Conservation (phyloP, 257 asterid genomes). For the Petunia secreta region DNA sequence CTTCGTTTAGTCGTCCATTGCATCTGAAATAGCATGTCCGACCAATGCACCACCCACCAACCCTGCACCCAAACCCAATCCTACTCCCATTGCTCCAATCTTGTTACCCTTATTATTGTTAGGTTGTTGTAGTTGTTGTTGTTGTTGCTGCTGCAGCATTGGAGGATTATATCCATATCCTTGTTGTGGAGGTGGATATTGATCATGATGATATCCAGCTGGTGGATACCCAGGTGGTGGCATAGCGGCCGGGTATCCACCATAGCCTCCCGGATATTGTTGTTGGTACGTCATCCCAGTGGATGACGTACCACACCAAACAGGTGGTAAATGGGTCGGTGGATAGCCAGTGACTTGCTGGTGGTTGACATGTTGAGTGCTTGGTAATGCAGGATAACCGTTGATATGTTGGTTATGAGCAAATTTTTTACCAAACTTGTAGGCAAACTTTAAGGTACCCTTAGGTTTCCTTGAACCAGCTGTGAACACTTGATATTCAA, state of each 20-base stretch:
- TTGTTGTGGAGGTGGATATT: not conserved
- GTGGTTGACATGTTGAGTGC: not conserved
- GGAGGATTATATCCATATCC: not conserved
- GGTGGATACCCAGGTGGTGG: not conserved
- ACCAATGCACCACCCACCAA: not conserved
- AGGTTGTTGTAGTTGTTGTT: not conserved
- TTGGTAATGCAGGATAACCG: not conserved
- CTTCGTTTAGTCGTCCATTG: not conserved
- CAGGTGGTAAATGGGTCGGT: not conserved
- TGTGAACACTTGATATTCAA: constrained; percentile 23
- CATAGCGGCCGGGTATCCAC: not conserved
- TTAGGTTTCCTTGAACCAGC: constrained; percentile 21
- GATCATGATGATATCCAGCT: not conserved
- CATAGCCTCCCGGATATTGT: not conserved
- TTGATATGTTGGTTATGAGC: not conserved
- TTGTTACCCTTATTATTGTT: constrained; percentile 12
- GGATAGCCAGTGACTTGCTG: constrained; percentile 5
- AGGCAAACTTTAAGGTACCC: constrained; percentile 23
- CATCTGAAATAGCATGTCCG: not conserved
- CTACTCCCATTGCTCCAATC: constrained; percentile 11
- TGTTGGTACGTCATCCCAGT: not conserved
- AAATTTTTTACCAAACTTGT: constrained; percentile 27
- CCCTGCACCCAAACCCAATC: constrained; percentile 18
- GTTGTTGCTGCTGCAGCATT: not conserved
- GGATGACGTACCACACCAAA: constrained; percentile 21